Evolutionary conservation across 2,329 filamentous ascomycete species (phyloP).

Genomic region (Elsinoe necatrix): DNA sequence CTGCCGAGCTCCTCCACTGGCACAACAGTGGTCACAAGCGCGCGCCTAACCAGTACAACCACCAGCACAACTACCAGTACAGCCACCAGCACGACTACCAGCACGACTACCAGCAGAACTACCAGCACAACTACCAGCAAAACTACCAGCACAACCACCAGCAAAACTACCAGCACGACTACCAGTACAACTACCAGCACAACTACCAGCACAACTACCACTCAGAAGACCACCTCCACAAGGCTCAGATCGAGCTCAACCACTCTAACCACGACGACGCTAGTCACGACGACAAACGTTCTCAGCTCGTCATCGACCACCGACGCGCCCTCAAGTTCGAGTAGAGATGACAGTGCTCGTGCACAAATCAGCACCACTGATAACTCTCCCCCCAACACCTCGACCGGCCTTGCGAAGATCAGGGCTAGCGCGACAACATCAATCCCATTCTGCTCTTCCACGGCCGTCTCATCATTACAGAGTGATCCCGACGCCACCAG

Average conservation of each 20-base stretch:
- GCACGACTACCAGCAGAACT: not conserved
- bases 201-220: not conserved
- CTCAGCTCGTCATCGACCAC: not conserved
- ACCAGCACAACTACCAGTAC: not conserved
- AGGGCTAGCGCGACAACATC: not conserved
- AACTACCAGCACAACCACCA: not conserved
- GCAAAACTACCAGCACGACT: too few relatives aligned
- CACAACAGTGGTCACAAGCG: not conserved
- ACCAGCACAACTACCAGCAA: not conserved
- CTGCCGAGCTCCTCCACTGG: not conserved
- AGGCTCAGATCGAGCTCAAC: too few relatives aligned
- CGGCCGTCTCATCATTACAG: not conserved
- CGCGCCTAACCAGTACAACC: not conserved
- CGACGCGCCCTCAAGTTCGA: not conserved
- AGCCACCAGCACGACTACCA: not conserved
- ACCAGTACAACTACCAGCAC: too few relatives aligned
- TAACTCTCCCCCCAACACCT: not conserved
- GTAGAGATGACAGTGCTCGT: not conserved
- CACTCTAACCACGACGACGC: too few relatives aligned
- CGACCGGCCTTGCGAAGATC: not conserved
- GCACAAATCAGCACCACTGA: not conserved
- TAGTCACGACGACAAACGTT: too few relatives aligned
- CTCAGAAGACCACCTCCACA: too few relatives aligned
- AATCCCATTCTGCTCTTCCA: constrained; percentile 1
- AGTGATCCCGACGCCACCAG: not conserved